phyloP scores from a whole-genome alignment of 768 basidiomycete genomes.

The Lentinula boryana region DNA sequence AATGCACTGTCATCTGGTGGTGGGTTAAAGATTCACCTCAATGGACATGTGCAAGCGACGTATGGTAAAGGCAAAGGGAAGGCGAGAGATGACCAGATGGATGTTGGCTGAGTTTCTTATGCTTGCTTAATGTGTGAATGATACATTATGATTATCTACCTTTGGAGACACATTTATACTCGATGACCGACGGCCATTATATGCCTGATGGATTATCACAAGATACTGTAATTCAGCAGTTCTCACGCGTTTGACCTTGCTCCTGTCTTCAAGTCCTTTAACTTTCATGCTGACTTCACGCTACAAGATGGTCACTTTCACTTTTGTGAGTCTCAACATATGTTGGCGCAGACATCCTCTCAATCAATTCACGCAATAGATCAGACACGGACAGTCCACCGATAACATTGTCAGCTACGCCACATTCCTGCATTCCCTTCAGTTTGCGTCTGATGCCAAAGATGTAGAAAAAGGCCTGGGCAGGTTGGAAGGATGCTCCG shows the following conservation, averaged over 20 bases:
- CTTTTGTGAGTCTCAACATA: slow-evolving; percentile 27
- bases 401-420: slow-evolving; percentile 57
- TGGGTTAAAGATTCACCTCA: slow-evolving; percentile 13
- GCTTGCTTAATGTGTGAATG: neutral
- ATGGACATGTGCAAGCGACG: slow-evolving; percentile 24
- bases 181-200: too few species aligned
- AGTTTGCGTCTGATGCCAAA: slow-evolving; percentile 10
- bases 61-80: slow-evolving; percentile 45
- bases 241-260: neutral
- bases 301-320: slow-evolving; percentile 28
- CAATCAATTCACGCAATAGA: slow-evolving; percentile 25
- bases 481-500: slow-evolving; percentile 70
- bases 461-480: slow-evolving; percentile 49
- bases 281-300: neutral
- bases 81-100: slow-evolving; percentile 57
- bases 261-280: neutral
- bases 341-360: neutral
- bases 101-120: slow-evolving; percentile 43
- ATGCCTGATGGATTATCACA: too few species aligned
- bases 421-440: slow-evolving; percentile 1
- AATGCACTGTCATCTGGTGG: slow-evolving; percentile 8
- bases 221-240: neutral
- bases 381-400: slow-evolving; percentile 73
- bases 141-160: neutral
- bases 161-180: neutral